A percentile compares a stretch with the other conserved stretches of the same genome.
phyloP scores from a whole-genome alignment of 306 rosid species.

The Cicer judaicum region DNA sequence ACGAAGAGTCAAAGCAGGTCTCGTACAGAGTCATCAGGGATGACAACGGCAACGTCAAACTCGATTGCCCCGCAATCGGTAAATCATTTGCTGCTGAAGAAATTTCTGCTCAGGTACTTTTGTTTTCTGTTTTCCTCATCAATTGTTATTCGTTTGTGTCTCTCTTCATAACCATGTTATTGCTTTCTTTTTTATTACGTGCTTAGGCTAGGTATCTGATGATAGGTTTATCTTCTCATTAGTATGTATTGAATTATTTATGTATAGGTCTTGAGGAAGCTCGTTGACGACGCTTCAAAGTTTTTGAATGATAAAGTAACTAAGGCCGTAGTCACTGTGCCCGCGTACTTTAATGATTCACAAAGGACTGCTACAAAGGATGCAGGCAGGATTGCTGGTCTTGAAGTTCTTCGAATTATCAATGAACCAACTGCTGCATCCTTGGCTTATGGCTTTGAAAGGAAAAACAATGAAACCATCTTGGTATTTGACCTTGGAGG shows the following conservation, averaged over 20 bases:
- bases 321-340: constrained; percentile 96
- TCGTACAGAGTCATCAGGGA: constrained; percentile 79
- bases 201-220: background rate
- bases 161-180: background rate
- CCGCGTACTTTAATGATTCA: constrained; percentile 98
- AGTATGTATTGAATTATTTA: background rate
- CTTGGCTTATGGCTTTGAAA: constrained; percentile 93
- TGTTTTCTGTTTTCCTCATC: background rate
- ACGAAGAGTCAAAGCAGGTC: constrained; percentile 89
- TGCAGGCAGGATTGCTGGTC: constrained; percentile 98
- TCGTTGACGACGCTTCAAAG: constrained; percentile 96
- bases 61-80: constrained; percentile 84
- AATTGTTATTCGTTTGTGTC: background rate
- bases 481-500: constrained; percentile 99
- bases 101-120: constrained; percentile 84
- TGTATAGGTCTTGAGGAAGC: constrained; percentile 83
- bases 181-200: background rate
- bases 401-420: constrained; percentile 92
- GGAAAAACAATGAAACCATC: constrained; percentile 90
- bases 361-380: constrained; percentile 98
- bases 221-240: no score
- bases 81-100: constrained; percentile 87
- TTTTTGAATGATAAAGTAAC: constrained; percentile 95
- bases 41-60: constrained; percentile 84
- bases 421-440: constrained; percentile 99